Percentiles rank a stretch among this genome's conserved stretches.
Conservation (phyloP, 192 early-diverging fungal species). For the Pilaira anomala region DNA sequence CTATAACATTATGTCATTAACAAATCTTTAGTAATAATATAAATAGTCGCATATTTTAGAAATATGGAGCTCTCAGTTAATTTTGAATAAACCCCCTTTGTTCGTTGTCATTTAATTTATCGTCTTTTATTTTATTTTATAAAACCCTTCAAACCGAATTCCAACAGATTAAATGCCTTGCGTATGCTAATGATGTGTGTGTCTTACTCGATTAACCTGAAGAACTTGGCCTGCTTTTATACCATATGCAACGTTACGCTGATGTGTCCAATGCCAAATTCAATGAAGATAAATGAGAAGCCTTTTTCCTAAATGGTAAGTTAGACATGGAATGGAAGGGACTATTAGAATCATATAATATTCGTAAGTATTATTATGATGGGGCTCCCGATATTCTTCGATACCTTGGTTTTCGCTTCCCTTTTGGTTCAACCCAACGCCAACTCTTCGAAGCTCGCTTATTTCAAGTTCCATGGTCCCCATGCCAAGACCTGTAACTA, state of each 20-base stretch:
- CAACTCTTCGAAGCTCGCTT: neutral
- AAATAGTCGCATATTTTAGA: too few relatives aligned
- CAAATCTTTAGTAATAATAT: too few relatives aligned
- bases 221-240: neutral
- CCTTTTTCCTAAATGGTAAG: neutral
- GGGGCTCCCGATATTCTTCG: neutral
- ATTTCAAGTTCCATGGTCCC: neutral
- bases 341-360: neutral
- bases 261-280: neutral
- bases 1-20: too few relatives aligned
- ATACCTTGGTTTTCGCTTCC: neutral
- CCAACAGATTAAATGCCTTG: conserved; percentile 3
- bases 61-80: too few relatives aligned
- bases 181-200: conserved; percentile 23
- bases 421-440: neutral
- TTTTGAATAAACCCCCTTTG: too few relatives aligned
- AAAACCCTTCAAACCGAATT: too few relatives aligned
- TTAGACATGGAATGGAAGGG: too few relatives aligned
- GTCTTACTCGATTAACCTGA: neutral
- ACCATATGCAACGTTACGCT: neutral
- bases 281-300: neutral
- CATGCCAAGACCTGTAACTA: neutral
- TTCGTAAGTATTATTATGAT: neutral
- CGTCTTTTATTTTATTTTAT: too few relatives aligned
- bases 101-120: too few relatives aligned